Conservation (phyloP, 805 yeast genomes). For the Pichia californica region DNA sequence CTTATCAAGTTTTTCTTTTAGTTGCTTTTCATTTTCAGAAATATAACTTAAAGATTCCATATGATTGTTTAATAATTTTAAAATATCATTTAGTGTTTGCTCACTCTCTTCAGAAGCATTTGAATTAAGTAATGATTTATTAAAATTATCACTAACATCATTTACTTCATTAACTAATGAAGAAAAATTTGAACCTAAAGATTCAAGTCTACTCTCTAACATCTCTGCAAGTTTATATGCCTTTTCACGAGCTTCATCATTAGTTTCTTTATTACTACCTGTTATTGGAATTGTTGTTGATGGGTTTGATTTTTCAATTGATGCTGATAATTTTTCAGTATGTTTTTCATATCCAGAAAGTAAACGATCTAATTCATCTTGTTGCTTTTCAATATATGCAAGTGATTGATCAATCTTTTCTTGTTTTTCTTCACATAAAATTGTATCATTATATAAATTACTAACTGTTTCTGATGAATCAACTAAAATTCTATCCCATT, state of each 20-base stretch:
- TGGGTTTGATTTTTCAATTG: slow-evolving; percentile 23
- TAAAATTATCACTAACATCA: slow-evolving; percentile 73
- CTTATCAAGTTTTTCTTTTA: slow-evolving; percentile 59
- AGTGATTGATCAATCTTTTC: slow-evolving; percentile 81
- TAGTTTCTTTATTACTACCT: slow-evolving; percentile 28
- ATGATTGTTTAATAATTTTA: slow-evolving; percentile 79
- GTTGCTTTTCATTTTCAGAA: slow-evolving; percentile 61
- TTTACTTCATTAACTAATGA: slow-evolving; percentile 77
- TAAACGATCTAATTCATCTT: slow-evolving; percentile 79
- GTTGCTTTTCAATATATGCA: slow-evolving; percentile 82
- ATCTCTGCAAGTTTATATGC: slow-evolving; percentile 85
- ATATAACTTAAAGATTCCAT: slow-evolving; percentile 85
- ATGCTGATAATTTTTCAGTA: slow-evolving; percentile 44
- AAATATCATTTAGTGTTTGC: slow-evolving; percentile 55
- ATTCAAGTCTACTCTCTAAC: slow-evolving; percentile 73
- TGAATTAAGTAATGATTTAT: slow-evolving; percentile 43
- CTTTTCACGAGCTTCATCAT: slow-evolving; percentile 83
- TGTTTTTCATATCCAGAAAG: slow-evolving; percentile 78
- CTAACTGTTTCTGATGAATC: slow-evolving; percentile 81
- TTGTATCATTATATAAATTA: slow-evolving; percentile 67
- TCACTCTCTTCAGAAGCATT: slow-evolving; percentile 22
- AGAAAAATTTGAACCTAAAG: slow-evolving; percentile 68
- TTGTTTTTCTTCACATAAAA: slow-evolving; percentile 81
- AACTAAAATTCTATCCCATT: slow-evolving; percentile 83
- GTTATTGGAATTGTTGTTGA: too few relatives aligned